phyloP scores from a whole-genome alignment of 208 protist genomes.

The Acanthamoeba triangularis region DNA sequence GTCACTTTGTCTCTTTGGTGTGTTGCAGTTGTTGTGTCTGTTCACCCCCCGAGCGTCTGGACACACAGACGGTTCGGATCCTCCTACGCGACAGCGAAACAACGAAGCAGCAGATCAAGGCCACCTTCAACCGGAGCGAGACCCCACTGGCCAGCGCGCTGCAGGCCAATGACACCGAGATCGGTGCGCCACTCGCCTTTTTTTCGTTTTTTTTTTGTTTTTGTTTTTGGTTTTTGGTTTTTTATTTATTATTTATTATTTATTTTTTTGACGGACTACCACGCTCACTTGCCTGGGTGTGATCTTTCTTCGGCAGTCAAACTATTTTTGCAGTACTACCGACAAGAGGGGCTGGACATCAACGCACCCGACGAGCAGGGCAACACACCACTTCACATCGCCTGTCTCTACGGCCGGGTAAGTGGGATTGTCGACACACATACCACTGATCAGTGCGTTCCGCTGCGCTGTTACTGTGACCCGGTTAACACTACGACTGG shows the following conservation, averaged over 20 bases:
- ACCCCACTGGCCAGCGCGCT: constrained; percentile 35
- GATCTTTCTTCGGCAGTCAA: not conserved
- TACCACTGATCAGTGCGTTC: not conserved
- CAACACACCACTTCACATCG: constrained; percentile 41
- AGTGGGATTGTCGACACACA: not conserved
- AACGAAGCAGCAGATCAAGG: not conserved
- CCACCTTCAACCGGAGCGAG: not conserved
- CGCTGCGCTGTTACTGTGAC: too few species aligned
- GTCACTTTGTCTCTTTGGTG: not conserved
- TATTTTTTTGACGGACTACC: not conserved
- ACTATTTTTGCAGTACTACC: constrained; percentile 1
- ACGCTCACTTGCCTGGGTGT: too few species aligned
- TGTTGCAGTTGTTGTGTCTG: not conserved
- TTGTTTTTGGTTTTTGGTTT: too few species aligned
- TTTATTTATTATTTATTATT: too few species aligned
- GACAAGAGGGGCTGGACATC: constrained; percentile 14
- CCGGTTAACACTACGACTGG: too few species aligned
- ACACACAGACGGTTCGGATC: not conserved
- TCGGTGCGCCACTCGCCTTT: not conserved
- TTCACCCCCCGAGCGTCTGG: too few species aligned
- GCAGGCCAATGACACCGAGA: constrained; percentile 20
- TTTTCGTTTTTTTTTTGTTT: too few species aligned
- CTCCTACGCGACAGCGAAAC: not conserved
- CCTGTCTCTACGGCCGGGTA: constrained; percentile 1
- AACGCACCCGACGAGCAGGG: not conserved